Conservation (phyloP, 257 asterid species). For the Verbena officinalis region DNA sequence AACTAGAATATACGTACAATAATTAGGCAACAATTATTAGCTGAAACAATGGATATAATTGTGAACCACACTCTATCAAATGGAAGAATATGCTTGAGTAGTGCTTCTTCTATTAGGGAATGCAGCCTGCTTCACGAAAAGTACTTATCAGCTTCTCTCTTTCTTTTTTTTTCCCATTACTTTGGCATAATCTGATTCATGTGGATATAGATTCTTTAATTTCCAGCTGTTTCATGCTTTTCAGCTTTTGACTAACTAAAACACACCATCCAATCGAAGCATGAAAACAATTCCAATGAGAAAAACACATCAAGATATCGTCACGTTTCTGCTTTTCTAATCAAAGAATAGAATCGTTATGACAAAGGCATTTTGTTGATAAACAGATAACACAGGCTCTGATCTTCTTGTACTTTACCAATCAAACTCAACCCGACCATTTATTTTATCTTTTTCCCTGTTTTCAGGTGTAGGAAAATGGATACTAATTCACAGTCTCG, state of each 20-base stretch:
- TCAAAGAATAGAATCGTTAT: constrained; percentile 40
- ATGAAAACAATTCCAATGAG: constrained; percentile 15
- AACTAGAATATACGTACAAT: too few species aligned
- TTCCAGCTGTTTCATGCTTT: constrained; percentile 30
- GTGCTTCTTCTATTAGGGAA: constrained; percentile 32
- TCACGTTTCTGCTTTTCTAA: too few species aligned
- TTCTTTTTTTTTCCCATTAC: not conserved
- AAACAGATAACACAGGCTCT: constrained; percentile 1
- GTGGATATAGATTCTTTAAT: constrained; percentile 31
- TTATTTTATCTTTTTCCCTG: too few species aligned
- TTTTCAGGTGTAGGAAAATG: constrained; percentile 30
- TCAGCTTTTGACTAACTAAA: constrained; percentile 26
- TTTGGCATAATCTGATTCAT: constrained; percentile 3
- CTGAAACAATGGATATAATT: too few species aligned
- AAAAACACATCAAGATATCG: not conserved
- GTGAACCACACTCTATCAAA: too few species aligned
- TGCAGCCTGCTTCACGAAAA: constrained; percentile 39
- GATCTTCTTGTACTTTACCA: not conserved
- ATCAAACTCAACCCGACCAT: constrained; percentile 18
- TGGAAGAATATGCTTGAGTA: constrained; percentile 15
- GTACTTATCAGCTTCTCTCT: constrained; percentile 19
- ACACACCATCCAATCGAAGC: constrained; percentile 15
- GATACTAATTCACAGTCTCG: constrained; percentile 29
- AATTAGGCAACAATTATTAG: too few species aligned
- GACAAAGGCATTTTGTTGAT: constrained; percentile 19